Evolutionary conservation across 2,329 filamentous ascomycete species (phyloP).

Genomic region (Xylariaceae sp.): DNA sequence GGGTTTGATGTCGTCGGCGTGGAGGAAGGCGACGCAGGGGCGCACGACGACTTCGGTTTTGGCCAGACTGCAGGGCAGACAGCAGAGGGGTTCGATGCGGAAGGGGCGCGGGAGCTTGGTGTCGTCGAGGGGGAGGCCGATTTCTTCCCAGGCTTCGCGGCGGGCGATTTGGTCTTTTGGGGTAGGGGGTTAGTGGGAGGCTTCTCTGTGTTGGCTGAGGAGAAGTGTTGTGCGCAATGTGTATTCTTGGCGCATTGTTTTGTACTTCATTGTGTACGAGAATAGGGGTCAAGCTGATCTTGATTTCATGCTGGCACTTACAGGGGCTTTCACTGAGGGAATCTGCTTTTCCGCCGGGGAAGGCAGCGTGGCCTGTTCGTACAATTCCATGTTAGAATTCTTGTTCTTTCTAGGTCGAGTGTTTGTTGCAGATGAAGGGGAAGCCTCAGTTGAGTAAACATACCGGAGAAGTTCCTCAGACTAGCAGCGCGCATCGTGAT

Average conservation of each 20-base stretch:
- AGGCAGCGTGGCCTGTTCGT: conserved; percentile 65
- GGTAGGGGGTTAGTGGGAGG: background rate
- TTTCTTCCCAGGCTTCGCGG: conserved; percentile 88
- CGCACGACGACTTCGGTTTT: conserved; percentile 68
- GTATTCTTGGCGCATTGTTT: background rate
- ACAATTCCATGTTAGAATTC: background rate
- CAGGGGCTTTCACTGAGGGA: conserved; percentile 54
- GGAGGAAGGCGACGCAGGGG: conserved; percentile 73
- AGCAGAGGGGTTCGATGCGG: conserved; percentile 79
- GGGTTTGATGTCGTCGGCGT: conserved; percentile 46
- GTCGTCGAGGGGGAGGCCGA: conserved; percentile 74
- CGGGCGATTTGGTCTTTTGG: conserved; percentile 70
- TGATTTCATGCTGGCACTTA: conserved; percentile 33
- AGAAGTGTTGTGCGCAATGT: too few relatives aligned
- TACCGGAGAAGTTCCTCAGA: conserved; percentile 62
- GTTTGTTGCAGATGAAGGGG: background rate
- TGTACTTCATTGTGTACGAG: background rate
- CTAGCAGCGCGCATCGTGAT: conserved; percentile 63
- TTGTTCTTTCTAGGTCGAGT: background rate
- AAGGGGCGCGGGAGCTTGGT: conserved; percentile 68
- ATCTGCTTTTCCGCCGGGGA: conserved; percentile 74
- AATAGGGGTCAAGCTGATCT: background rate
- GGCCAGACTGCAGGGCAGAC: conserved; percentile 70
- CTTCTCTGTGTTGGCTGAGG: background rate
- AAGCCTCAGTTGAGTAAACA: conserved; percentile 3